These are phyloP conservation scores for Spathaspora sp. DNA, from an alignment of 805 yeast species.

Conservation along the genomic window DNA sequence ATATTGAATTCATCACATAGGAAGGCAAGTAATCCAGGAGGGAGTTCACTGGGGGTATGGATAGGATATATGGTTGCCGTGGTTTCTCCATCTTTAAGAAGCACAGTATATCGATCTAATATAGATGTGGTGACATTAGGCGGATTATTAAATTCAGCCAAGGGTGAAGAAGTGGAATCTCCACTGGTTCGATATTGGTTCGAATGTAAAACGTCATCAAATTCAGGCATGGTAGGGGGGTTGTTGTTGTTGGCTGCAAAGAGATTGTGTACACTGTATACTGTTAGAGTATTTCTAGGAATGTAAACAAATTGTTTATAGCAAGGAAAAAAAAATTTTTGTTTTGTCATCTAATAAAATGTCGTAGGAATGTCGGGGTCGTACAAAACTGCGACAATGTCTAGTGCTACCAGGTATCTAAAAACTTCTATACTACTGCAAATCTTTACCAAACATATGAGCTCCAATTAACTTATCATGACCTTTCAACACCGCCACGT, in stretches of 20 bases:
- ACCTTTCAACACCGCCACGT: conserved; percentile 74
- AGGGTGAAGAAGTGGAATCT: conserved; percentile 18
- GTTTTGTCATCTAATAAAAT: not conserved
- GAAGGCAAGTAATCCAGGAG: conserved; percentile 74
- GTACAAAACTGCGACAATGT: not conserved
- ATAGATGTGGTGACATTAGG: conserved; percentile 6
- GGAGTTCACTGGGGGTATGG: conserved; percentile 60
- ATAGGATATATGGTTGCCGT: conserved; percentile 92
- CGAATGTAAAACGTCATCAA: conserved; percentile 48
- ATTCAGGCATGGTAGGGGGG: conserved; percentile 40
- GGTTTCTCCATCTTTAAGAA: conserved; percentile 84
- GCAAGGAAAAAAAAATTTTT: not conserved
- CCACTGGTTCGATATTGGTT: conserved; percentile 32
- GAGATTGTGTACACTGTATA: conserved; percentile 24
- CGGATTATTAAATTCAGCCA: conserved; percentile 30
- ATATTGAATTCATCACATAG: conserved; percentile 88
- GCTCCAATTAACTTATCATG: conserved; percentile 65
- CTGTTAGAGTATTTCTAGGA: conserved; percentile 28
- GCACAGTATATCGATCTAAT: conserved; percentile 50
- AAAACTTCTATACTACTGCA: conserved; percentile 19
- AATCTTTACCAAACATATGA: conserved; percentile 66
- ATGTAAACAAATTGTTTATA: conserved; percentile 10
- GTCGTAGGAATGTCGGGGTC: not conserved
- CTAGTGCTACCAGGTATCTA: not conserved
- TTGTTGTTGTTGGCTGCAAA: not conserved